These are phyloP conservation scores for Fusarium veterinarium DNA, from an alignment of 2,329 filamentous ascomycete species.

Conservation along the genomic window DNA sequence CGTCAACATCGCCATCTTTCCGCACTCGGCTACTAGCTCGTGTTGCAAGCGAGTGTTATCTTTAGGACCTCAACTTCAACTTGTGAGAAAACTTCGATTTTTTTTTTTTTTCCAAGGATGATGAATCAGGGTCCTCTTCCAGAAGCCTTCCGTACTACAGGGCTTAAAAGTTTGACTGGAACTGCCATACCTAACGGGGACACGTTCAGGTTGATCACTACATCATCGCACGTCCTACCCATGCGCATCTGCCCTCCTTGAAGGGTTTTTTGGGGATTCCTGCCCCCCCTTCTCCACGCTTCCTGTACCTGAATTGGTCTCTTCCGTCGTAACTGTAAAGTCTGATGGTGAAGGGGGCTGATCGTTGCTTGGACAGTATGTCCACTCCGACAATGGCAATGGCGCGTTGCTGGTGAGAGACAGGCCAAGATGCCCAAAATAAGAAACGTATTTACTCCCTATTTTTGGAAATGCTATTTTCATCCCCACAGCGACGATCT, in stretches of 20 bases:
- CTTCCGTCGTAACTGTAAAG: conserved; percentile 3
- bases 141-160: conserved; percentile 32
- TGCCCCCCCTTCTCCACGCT: conserved; percentile 32
- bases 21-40: conserved; percentile 6
- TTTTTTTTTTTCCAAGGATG: neutral
- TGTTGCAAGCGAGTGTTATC: conserved; percentile 7
- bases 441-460: conserved; percentile 14
- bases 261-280: conserved; percentile 25
- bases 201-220: conserved; percentile 38
- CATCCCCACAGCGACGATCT: conserved; percentile 22
- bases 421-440: conserved; percentile 16
- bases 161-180: conserved; percentile 28
- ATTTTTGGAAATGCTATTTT: conserved; percentile 41
- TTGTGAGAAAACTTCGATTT: neutral
- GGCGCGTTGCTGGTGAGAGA: conserved; percentile 27
- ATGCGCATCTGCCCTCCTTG: conserved; percentile 33
- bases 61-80: neutral
- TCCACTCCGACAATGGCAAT: conserved; percentile 28
- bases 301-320: conserved; percentile 22
- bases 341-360: conserved; percentile 32
- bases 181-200: conserved; percentile 36
- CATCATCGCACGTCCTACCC: conserved; percentile 40
- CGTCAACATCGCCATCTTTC: neutral
- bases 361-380: conserved; percentile 34
- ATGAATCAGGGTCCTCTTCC: conserved; percentile 36